phyloP scores from a whole-genome alignment of 2,329 filamentous ascomycete genomes.

The Colletotrichum camelliae region DNA sequence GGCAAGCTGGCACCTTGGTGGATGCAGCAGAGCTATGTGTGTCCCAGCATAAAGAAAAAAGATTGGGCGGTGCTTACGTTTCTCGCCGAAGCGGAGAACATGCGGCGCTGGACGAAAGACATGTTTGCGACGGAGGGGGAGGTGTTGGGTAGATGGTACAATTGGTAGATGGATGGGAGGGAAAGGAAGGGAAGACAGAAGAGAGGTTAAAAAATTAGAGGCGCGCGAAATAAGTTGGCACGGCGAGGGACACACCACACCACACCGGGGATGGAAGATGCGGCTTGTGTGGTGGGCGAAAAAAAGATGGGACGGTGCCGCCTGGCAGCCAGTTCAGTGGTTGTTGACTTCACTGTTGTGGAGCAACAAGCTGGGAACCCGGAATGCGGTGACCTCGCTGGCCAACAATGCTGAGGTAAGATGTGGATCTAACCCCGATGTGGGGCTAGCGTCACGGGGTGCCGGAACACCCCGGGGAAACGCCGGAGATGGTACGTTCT shows the following conservation, averaged over 20 bases:
- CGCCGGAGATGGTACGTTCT: slow-evolving; percentile 15
- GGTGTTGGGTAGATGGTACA: slow-evolving; percentile 16
- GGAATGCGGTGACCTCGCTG: slow-evolving; percentile 2
- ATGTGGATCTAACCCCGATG: background rate
- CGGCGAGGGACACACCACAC: background rate
- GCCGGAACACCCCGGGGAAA: slow-evolving; percentile 17
- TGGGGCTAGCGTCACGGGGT: background rate
- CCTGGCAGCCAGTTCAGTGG: background rate
- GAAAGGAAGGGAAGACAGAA: slow-evolving; percentile 25
- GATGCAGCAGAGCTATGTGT: background rate
- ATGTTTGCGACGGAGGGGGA: slow-evolving; percentile 50
- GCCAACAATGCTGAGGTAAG: background rate
- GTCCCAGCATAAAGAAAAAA: background rate
- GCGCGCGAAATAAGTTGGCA: slow-evolving; percentile 23
- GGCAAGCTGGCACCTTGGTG: slow-evolving; percentile 2
- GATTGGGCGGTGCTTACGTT: slow-evolving; percentile 61
- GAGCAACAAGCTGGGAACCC: background rate
- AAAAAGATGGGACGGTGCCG: slow-evolving; percentile 15
- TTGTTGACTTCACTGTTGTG: background rate
- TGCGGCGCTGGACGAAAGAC: slow-evolving; percentile 83
- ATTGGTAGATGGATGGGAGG: slow-evolving; percentile 18
- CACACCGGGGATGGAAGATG: background rate
- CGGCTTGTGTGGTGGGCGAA: background rate
- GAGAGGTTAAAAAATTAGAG: slow-evolving; percentile 28
- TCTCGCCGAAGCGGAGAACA: slow-evolving; percentile 81